Evolutionary conservation across 495 filamentous ascomycete genomes (phyloP), one percentile per base, ranked within the genome.

Genomic region (Daldinia vernicosa): DNA sequence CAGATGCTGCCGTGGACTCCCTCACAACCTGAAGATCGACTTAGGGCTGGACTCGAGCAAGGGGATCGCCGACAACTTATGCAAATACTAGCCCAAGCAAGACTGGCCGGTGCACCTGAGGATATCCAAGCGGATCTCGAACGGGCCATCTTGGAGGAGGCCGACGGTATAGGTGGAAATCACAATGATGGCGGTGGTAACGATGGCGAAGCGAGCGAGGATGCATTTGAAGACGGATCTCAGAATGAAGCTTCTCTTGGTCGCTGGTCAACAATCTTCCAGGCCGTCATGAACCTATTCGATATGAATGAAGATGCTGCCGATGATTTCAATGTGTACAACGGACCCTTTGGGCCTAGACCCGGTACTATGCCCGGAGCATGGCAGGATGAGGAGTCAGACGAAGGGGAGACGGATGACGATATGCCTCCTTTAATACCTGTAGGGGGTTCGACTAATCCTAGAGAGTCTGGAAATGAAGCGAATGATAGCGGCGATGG

Each of bases 1-100:
- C 80, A 78, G 65, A 61, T 62, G 63, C 61, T 66, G 35, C 80
- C 80, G 12, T 84, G 74, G 74, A 30, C 17, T 43, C 64, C 54
- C 3, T 14, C 24, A 2, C 8, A 27, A 27, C 12, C 19, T 17
- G 63, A 39, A 52, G 68, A 47, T 3, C 33, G 37, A 22, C 54
- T 53, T 11, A 54, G 55, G 8, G n/a, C 22, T 1, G 45, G 62
- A 1, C 26, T 60, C 3, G 43, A 47, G 43, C 55, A 35, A 37
- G 45, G n/a, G 3, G 32, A 76, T 50, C 67, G 26, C 12, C 47
- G 19, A 33, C 61, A 60, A 1, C 28, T 76, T 27, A 57, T 39
- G 2, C 35, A 24, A 30, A 22, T 74, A n/a, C 14, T 74, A 27
- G 62, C 14, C 4, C 60, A 63, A 33, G 69, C 66, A 2, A 55